A percentile compares a stretch with the other conserved stretches of the same genome.
These are phyloP conservation scores for Talaromyces piceae DNA, from an alignment of 2,329 filamentous ascomycete genomes.

Conservation along the genomic window DNA sequence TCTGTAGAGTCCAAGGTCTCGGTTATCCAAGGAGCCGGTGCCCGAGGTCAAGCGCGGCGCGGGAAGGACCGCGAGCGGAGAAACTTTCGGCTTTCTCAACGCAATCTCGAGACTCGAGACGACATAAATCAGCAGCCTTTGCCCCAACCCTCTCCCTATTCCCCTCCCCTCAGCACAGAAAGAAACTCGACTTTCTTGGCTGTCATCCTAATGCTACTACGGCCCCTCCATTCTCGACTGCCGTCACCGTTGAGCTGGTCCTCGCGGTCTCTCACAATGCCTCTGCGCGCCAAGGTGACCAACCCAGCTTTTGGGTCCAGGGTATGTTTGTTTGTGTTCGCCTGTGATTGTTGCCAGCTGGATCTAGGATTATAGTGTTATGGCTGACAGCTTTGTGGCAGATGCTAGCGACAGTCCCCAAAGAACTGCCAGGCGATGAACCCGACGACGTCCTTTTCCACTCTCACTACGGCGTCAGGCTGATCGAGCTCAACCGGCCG, in stretches of 20 bases:
- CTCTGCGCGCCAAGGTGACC: conserved; percentile 68
- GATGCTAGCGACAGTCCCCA: conserved; percentile 37
- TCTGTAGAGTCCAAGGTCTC: background rate
- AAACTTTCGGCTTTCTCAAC: conserved; percentile 1
- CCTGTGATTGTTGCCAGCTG: no score
- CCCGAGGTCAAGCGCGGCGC: background rate
- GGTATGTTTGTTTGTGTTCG: conserved; percentile 41
- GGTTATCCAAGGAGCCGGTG: background rate
- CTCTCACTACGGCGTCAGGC: conserved; percentile 80
- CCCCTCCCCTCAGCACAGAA: background rate
- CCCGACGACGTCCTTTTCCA: conserved; percentile 89
- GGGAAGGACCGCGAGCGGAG: background rate
- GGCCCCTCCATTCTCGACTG: conserved; percentile 31
- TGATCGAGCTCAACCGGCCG: conserved; percentile 89
- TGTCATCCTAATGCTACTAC: conserved; percentile 37
- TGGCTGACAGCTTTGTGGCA: conserved; percentile 16
- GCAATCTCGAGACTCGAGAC: background rate
- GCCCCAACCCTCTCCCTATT: no score
- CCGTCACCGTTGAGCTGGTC: conserved; percentile 40
- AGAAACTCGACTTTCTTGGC: conserved; percentile 11
- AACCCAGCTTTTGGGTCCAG: conserved; percentile 49
- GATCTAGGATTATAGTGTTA: no score
- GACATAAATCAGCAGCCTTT: background rate
- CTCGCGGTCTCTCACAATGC: conserved; percentile 55
- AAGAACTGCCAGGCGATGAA: conserved; percentile 61